Conservation (phyloP, 2,329 filamentous ascomycete species). For the Neofusicoccum umdonicola region DNA sequence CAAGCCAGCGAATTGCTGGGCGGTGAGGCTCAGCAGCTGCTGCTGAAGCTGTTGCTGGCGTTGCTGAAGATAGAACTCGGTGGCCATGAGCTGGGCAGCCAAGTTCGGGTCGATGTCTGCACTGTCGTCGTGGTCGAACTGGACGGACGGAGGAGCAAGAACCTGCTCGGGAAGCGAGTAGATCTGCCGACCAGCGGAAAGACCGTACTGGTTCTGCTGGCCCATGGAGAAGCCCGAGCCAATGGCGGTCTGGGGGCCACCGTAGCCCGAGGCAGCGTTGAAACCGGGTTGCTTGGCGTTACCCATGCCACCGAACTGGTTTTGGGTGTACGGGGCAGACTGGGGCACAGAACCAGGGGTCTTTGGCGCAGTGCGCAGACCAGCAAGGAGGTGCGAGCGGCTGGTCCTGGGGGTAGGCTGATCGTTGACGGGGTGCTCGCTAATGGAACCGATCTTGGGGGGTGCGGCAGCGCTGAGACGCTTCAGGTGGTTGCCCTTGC, state of each 20-base stretch:
- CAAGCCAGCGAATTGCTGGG: conserved; percentile 78
- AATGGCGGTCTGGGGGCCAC: conserved; percentile 59
- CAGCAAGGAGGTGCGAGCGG: conserved; percentile 89
- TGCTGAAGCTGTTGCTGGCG: conserved; percentile 95
- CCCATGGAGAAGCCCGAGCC: conserved; percentile 52
- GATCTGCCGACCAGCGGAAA: conserved; percentile 53
- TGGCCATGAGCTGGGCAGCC: conserved; percentile 85
- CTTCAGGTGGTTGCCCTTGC: conserved; percentile 84
- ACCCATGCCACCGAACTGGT: conserved; percentile 36
- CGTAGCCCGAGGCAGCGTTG: conserved; percentile 40
- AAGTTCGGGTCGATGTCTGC: conserved; percentile 79
- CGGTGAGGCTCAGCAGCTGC: conserved; percentile 81
- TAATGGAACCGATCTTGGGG: conserved; percentile 65
- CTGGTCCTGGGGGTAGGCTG: conserved; percentile 87
- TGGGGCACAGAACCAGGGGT: conserved; percentile 66
- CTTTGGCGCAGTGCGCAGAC: conserved; percentile 90
- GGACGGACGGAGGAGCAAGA: conserved; percentile 76
- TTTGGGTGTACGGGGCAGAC: conserved; percentile 60
- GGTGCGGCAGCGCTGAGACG: conserved; percentile 76
- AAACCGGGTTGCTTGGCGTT: conserved; percentile 31
- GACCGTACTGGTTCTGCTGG: conserved; percentile 42
- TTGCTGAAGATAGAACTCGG: conserved; percentile 87
- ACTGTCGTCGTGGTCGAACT: conserved; percentile 65
- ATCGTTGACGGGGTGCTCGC: conserved; percentile 53
- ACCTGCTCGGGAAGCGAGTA: conserved; percentile 81